phyloP scores from a whole-genome alignment of 176 grass and related monocot species.

The maize (Zea mays) region Zm-B73-REFERENCE-NAM-5.0 NC_050099.1:32771001-32771500 shows the following conservation, averaged over 20 bases:
- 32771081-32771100: background rate
- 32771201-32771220: background rate
- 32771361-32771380: slow-evolving; percentile 25
- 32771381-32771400: background rate
- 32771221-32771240: background rate
- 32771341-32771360: background rate
- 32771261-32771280: background rate
- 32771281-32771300: background rate
- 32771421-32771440: slow-evolving; percentile 34
- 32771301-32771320: slow-evolving; percentile 26
- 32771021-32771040: slow-evolving; percentile 10
- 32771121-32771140: background rate
- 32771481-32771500: background rate
- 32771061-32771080: background rate
- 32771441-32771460: slow-evolving; percentile 14
- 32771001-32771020: background rate
- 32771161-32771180: too few relatives aligned
- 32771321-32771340: slow-evolving; percentile 19
- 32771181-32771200: background rate
- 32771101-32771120: background rate
- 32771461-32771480: background rate
- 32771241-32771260: background rate
- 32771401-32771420: slow-evolving; percentile 1
- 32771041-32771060: background rate
- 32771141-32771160: slow-evolving; percentile 22